Base-by-base conservation (phyloP, 1,139 yeast species). In the Schizosaccharomyces versatilis region DNA sequence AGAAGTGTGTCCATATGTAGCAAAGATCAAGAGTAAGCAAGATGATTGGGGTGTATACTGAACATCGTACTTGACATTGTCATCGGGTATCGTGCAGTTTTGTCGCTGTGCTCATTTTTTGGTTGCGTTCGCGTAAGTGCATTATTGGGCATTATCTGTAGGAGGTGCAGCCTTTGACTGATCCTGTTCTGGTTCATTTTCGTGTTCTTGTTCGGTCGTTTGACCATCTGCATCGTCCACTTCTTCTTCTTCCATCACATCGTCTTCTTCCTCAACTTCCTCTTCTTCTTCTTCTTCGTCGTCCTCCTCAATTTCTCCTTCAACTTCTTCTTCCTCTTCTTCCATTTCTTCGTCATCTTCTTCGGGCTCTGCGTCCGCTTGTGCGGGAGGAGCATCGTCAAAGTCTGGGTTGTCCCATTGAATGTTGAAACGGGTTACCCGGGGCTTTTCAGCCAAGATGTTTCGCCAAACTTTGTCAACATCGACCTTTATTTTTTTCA, bases 361-460 rank as follows among this genome's bases (percentile, higher is more conserved):
- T 14, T 53, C 59, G 10, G 52, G 53, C 10, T 57, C 61, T 2
- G 59, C 59, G 14, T 57, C 59, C 15, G 54, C 56, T 51, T 60
- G 59, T 36, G 41, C 55, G 8, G 59, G 59, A 7, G 59, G 59
- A 24, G 53, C 56, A 41, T 57, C 59, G n/a, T 53, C 55, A 24
- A 54, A 56, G 52, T 54, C 58, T 12, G 48, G 52, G 10, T 47
- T 47, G 47, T 57, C 59, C 99, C 99, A 90, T 6, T 86, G 94
- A 58, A 90, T 90, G 67, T 90, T 90, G 69, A 88, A 93, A 62
- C 96, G 73, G 8, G 99, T 90, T 47, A 93, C 98, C 62, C 98
- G 74, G 41, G 99, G 99, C 70, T 90, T 93, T 65, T 93, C 98
- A 1, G 97, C 97, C 58, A 93, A 71, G 53, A 90, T 84, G 67